Evolutionary conservation across 2,329 filamentous ascomycete genomes (phyloP).

Genomic region (Alternaria rosae): DNA sequence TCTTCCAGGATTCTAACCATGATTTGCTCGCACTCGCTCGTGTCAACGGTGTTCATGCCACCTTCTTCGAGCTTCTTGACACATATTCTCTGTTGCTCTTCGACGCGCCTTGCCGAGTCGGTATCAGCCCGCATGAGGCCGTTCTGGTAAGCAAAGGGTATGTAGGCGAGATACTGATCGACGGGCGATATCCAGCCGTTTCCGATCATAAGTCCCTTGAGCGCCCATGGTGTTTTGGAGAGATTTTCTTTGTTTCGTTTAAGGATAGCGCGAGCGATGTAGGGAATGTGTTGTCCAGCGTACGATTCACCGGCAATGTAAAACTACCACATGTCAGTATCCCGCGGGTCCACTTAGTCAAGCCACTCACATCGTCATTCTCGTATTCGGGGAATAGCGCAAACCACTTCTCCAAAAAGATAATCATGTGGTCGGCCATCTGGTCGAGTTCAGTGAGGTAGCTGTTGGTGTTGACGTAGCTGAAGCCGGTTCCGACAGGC

Average conservation of each 20-base stretch:
- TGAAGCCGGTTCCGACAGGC: conserved; percentile 94
- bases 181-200: conserved; percentile 95
- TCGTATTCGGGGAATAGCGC: conserved; percentile 89
- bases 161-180: conserved; percentile 89
- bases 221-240: conserved; percentile 70
- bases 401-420: conserved; percentile 93
- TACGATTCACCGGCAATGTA: conserved; percentile 97
- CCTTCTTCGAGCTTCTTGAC: conserved; percentile 66
- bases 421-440: conserved; percentile 88
- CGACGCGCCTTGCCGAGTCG: conserved; percentile 68
- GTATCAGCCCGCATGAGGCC: conserved; percentile 74
- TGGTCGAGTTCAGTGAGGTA: conserved; percentile 84
- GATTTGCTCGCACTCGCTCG: conserved; percentile 75
- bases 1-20: conserved; percentile 74
- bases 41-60: conserved; percentile 70
- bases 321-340: conserved; percentile 63
- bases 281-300: conserved; percentile 95
- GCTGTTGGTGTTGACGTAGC: conserved; percentile 89
- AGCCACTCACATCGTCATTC: conserved; percentile 79
- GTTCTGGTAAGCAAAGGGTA: conserved; percentile 80
- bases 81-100: conserved; percentile 74
- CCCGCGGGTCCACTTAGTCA: not conserved
- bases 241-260: conserved; percentile 73
- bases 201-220: conserved; percentile 88
- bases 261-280: conserved; percentile 90